phyloP scores from a whole-genome alignment of 257 asterid genomes.

The Handroanthus guayacan region DNA sequence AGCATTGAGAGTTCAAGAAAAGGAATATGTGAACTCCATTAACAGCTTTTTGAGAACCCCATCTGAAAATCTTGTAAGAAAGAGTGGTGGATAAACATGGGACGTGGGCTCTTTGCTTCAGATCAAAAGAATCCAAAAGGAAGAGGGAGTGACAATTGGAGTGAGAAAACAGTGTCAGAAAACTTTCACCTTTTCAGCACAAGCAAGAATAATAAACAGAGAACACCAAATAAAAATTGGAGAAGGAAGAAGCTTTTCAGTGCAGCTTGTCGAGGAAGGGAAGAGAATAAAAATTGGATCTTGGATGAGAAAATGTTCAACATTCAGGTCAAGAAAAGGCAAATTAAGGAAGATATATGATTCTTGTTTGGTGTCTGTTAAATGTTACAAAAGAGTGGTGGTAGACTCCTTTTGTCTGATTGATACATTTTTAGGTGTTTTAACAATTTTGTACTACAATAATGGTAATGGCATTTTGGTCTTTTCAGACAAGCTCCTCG shows the following conservation, averaged over 20 bases:
- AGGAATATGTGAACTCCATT: conserved; percentile 28
- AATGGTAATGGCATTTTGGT: conserved; percentile 15
- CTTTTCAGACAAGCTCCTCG: conserved; percentile 2
- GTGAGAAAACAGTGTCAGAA: conserved; percentile 48
- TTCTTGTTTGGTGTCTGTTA: conserved; percentile 30
- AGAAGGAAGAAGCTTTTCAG: conserved; percentile 5
- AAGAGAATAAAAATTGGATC: conserved; percentile 34
- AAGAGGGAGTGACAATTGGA: conserved; percentile 51
- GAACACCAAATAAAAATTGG: conserved; percentile 13
- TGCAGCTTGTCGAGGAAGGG: conserved; percentile 41
- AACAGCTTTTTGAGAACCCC: conserved; percentile 37
- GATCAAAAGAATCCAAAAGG: conserved; percentile 37
- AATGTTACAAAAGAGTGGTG: conserved; percentile 22
- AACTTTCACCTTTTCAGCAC: conserved; percentile 19
- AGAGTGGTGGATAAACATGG: conserved; percentile 39
- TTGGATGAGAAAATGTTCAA: conserved; percentile 22
- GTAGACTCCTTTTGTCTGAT: neutral
- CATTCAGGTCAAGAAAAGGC: neutral
- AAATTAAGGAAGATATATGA: conserved; percentile 13
- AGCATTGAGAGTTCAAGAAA: conserved; percentile 47
- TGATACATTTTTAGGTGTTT: neutral
- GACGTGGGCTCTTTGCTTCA: conserved; percentile 37
- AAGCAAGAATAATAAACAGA: conserved; percentile 32
- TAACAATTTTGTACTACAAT: neutral
- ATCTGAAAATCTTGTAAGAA: conserved; percentile 42